Percentiles rank a stretch among this genome's conserved stretches.
These are phyloP conservation scores for Artemisia annua DNA, from an alignment of 129 eudicot genomes.

Conservation along the genomic window DNA sequence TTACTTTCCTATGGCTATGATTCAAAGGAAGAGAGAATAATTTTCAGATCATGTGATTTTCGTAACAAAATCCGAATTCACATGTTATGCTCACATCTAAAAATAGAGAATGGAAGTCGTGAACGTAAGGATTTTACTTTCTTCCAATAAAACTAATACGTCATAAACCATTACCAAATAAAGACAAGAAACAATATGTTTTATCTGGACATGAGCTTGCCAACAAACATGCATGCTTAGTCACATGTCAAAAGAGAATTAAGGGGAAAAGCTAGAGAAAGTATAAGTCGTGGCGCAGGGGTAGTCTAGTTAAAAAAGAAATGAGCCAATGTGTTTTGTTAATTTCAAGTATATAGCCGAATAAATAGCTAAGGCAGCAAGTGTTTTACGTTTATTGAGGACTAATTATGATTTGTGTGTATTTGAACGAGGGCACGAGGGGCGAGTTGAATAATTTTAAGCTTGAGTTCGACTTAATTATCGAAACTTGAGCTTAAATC, in stretches of 20 bases:
- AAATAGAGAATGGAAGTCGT: constrained; percentile 23
- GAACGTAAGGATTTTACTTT: constrained; percentile 22
- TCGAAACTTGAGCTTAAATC: too few relatives aligned
- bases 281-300: too few relatives aligned
- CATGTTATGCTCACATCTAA: background rate
- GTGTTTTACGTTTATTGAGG: too few relatives aligned
- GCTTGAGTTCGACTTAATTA: too few relatives aligned
- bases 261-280: background rate
- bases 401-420: too few relatives aligned
- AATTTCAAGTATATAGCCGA: too few relatives aligned
- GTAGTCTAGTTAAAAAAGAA: too few relatives aligned
- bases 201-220: constrained; percentile 3
- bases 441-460: too few relatives aligned
- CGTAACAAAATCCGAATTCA: background rate
- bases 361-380: too few relatives aligned
- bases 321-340: too few relatives aligned
- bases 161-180: constrained; percentile 12
- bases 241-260: background rate
- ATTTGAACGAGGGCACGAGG: too few relatives aligned
- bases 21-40: background rate
- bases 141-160: constrained; percentile 22
- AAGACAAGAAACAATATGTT: background rate
- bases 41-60: constrained; percentile 3
- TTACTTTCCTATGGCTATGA: too few relatives aligned
- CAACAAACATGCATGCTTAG: constrained; percentile 12